phyloP scores from a whole-genome alignment of 257 asterid genomes.

The Petrea volubilis region DNA sequence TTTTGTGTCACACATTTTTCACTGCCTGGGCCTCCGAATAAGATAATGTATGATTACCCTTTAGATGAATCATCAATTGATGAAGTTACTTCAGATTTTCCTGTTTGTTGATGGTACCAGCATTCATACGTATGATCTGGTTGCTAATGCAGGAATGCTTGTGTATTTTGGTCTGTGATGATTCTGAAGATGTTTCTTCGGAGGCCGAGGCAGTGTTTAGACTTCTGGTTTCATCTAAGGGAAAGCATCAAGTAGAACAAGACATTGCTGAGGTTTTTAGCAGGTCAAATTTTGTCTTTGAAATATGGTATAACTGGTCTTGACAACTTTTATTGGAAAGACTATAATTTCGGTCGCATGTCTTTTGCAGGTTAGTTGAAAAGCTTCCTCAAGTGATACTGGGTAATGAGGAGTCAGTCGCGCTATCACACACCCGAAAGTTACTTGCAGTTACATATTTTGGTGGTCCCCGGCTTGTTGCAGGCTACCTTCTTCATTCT shows the following conservation, averaged over 20 bases:
- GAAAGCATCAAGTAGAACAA: conserved; percentile 39
- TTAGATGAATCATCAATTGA: neutral
- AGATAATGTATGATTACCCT: neutral
- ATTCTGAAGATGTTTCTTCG: conserved; percentile 73
- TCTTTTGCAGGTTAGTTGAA: conserved; percentile 72
- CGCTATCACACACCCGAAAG: conserved; percentile 75
- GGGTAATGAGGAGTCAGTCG: conserved; percentile 73
- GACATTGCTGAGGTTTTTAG: conserved; percentile 66
- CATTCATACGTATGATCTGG: conserved; percentile 23
- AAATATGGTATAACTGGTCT: conserved; percentile 13
- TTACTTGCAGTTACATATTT: conserved; percentile 76
- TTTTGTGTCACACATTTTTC: too few relatives aligned
- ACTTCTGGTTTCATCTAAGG: conserved; percentile 49
- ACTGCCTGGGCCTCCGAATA: neutral
- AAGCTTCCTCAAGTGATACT: conserved; percentile 84
- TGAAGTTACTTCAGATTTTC: conserved; percentile 10
- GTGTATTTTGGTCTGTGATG: conserved; percentile 79
- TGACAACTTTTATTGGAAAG: conserved; percentile 13
- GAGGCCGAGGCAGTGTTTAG: conserved; percentile 58
- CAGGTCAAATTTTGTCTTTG: conserved; percentile 43
- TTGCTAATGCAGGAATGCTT: conserved; percentile 69
- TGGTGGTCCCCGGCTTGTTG: conserved; percentile 78
- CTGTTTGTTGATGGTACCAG: neutral
- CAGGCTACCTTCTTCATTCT: conserved; percentile 68
- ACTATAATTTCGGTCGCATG: neutral